Percentiles rank a stretch among this genome's conserved stretches.
phyloP scores from a whole-genome alignment of 768 basidiomycete species.

The Boletus sp. region DNA sequence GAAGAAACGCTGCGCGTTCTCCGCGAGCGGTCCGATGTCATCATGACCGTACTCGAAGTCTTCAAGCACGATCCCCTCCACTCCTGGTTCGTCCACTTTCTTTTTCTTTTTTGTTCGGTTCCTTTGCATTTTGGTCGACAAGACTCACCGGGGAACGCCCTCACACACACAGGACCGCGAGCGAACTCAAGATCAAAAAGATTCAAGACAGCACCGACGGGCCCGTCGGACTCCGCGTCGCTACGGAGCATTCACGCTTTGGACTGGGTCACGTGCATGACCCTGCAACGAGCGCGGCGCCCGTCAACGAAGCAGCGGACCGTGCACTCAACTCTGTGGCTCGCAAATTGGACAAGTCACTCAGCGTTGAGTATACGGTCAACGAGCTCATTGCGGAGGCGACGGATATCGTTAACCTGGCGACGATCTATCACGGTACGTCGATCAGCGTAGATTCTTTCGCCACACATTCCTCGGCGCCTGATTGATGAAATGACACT shows the following conservation, averaged over 20 bases:
- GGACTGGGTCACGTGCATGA: constrained; percentile 53
- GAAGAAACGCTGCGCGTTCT: constrained; percentile 94
- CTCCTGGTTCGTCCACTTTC: constrained; percentile 59
- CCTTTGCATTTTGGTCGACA: neutral
- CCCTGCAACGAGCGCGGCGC: constrained; percentile 54
- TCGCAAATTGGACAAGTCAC: constrained; percentile 75
- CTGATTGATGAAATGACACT: neutral
- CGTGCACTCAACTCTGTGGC: constrained; percentile 78
- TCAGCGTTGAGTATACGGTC: constrained; percentile 91
- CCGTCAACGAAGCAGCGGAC: constrained; percentile 84
- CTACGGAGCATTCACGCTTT: constrained; percentile 30
- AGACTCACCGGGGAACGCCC: neutral
- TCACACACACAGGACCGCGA: constrained; percentile 58
- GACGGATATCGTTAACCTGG: constrained; percentile 70
- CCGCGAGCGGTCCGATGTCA: constrained; percentile 76
- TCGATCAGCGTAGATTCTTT: constrained; percentile 1
- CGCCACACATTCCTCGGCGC: neutral
- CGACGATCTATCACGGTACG: constrained; percentile 74
- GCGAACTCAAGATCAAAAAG: constrained; percentile 66
- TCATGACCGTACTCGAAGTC: constrained; percentile 94
- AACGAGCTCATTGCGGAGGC: constrained; percentile 91
- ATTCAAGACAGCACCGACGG: constrained; percentile 46
- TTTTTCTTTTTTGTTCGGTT: neutral
- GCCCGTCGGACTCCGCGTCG: constrained; percentile 16
- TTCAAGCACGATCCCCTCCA: constrained; percentile 97